phyloP scores from a whole-genome alignment of 192 early-diverging fungal genomes.

The Umbelopsis ramanniana region DNA sequence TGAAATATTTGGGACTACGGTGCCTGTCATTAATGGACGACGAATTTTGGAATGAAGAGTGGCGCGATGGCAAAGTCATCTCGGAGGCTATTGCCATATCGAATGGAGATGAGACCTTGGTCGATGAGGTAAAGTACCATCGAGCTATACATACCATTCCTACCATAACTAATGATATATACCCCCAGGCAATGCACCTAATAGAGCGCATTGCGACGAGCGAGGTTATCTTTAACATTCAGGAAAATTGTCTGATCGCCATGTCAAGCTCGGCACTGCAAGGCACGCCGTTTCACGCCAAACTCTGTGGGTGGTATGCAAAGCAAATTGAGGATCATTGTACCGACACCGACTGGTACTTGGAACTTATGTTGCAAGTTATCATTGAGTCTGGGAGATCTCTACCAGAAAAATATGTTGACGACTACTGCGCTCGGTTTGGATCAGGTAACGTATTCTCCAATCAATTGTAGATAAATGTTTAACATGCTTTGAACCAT shows the following conservation, averaged over 20 bases:
- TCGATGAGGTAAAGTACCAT: conserved; percentile 14
- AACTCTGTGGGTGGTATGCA: neutral
- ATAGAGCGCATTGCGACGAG: neutral
- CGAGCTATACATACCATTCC: neutral
- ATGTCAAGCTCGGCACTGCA: neutral
- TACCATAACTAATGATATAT: neutral
- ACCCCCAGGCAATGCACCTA: neutral
- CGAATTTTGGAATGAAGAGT: conserved; percentile 27
- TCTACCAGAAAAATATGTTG: conserved; percentile 16
- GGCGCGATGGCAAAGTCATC: conserved; percentile 29
- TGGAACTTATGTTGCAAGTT: conserved; percentile 1
- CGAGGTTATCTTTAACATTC: neutral
- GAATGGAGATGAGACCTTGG: conserved; percentile 19
- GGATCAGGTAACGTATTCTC: conserved; percentile 1
- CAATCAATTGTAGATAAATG: no score
- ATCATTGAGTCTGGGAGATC: neutral
- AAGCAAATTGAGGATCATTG: conserved; percentile 9
- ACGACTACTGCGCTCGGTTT: conserved; percentile 22
- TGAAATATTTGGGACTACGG: conserved; percentile 54
- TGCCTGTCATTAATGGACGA: conserved; percentile 33
- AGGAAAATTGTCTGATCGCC: neutral
- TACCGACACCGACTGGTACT: neutral
- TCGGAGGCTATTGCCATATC: neutral
- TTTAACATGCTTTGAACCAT: neutral
- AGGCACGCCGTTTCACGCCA: neutral